Evolutionary conservation across 352 stramenopile genomes (phyloP).

Genomic region (Pythium pectinolyticum): DNA sequence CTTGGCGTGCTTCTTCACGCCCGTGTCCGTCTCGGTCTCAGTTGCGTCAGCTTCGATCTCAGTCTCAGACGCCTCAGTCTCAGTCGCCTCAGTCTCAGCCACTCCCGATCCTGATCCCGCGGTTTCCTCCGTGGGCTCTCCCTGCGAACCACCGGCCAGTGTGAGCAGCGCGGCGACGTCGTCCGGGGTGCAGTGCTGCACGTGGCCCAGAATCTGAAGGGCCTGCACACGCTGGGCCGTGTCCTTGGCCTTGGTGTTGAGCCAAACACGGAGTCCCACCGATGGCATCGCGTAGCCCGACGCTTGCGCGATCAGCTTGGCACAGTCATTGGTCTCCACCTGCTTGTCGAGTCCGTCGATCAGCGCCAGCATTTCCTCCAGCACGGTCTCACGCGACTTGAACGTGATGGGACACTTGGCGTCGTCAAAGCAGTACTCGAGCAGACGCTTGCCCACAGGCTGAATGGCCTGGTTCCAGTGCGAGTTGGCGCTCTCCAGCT

Average conservation of each 20-base stretch:
- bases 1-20: background rate
- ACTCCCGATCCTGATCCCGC: background rate
- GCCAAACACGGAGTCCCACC: background rate
- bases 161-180: background rate
- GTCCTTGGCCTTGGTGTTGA: background rate
- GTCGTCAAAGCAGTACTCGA: constrained; percentile 22
- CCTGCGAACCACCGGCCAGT: background rate
- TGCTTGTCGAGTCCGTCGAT: constrained; percentile 14
- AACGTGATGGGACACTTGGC: constrained; percentile 11
- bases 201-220: background rate
- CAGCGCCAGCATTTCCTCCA: constrained; percentile 10
- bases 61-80: too few species aligned
- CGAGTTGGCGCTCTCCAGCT: constrained; percentile 10
- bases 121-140: background rate
- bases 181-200: background rate
- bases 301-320: background rate
- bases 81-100: too few species aligned
- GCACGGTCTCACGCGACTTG: constrained; percentile 14
- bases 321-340: constrained; percentile 19
- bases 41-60: too few species aligned
- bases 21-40: background rate
- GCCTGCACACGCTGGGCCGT: background rate
- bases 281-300: background rate
- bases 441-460: constrained; percentile 1
- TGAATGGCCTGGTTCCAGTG: constrained; percentile 21